These are phyloP conservation scores for Leucaena leucocephala DNA, from an alignment of 306 rosid genomes.

Conservation along the genomic window DNA sequence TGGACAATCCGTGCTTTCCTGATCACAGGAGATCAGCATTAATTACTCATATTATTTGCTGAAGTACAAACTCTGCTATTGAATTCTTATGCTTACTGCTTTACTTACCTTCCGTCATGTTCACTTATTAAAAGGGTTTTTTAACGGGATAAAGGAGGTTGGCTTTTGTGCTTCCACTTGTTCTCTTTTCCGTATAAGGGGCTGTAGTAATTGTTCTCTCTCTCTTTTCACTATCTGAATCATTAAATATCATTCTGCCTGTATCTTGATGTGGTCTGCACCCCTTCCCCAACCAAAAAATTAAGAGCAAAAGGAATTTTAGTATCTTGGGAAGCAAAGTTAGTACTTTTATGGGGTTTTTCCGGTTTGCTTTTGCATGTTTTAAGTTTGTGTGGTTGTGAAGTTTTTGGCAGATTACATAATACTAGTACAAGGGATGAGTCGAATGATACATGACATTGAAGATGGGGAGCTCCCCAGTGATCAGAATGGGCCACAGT, in stretches of 20 bases:
- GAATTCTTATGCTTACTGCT: slow-evolving; percentile 23
- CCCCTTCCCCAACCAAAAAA: slow-evolving; percentile 11
- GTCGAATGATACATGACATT: slow-evolving; percentile 50
- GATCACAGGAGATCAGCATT: slow-evolving; percentile 34
- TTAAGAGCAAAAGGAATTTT: slow-evolving; percentile 19
- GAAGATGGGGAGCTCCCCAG: slow-evolving; percentile 56
- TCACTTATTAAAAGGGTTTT: neutral
- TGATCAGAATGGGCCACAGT: slow-evolving; percentile 52
- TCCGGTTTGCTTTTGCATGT: neutral
- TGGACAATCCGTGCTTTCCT: slow-evolving; percentile 37
- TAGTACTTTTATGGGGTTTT: slow-evolving; percentile 33
- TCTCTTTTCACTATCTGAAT: slow-evolving; percentile 12
- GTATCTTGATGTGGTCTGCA: slow-evolving; percentile 28
- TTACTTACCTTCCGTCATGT: slow-evolving; percentile 3
- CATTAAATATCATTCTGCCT: slow-evolving; percentile 21
- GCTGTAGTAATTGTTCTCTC: slow-evolving; percentile 14
- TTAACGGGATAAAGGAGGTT: slow-evolving; percentile 24
- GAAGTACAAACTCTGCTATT: slow-evolving; percentile 30
- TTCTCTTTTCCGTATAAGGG: slow-evolving; percentile 21
- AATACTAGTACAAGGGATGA: slow-evolving; percentile 55
- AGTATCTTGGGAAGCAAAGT: slow-evolving; percentile 17
- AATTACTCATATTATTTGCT: slow-evolving; percentile 33
- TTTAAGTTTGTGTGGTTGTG: slow-evolving; percentile 34
- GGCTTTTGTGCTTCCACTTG: slow-evolving; percentile 27
- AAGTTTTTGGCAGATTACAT: slow-evolving; percentile 43